Conservation (phyloP, 768 basidiomycete genomes). For the Podaxis sp. region DNA sequence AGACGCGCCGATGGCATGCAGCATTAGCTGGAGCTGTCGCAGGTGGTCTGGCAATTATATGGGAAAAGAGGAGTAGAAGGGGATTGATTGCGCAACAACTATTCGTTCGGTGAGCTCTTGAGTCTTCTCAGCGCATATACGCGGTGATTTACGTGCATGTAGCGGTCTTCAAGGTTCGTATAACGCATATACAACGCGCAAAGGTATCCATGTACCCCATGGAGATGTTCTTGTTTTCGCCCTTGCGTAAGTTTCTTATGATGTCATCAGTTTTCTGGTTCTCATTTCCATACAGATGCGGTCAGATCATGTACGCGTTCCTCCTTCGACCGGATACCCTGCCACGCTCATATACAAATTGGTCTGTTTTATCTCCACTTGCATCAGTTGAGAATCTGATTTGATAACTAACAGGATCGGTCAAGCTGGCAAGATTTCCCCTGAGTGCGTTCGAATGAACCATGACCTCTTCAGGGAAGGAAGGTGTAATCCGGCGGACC, state of each 20-base stretch:
- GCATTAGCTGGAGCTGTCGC: conserved; percentile 75
- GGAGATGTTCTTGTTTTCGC: conserved; percentile 84
- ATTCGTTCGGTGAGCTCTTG: conserved; percentile 70
- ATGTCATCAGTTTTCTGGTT: background rate
- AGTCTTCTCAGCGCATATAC: background rate
- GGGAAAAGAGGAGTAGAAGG: conserved; percentile 68
- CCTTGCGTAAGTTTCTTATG: conserved; percentile 47
- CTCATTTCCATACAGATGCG: conserved; percentile 47
- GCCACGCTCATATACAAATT: conserved; percentile 69
- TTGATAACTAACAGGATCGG: conserved; percentile 52
- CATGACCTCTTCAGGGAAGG: conserved; percentile 56
- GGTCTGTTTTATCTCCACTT: conserved; percentile 41
- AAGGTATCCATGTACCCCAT: conserved; percentile 71
- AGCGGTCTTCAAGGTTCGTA: conserved; percentile 91
- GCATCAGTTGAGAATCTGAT: background rate
- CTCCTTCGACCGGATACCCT: conserved; percentile 81
- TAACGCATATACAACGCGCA: conserved; percentile 70
- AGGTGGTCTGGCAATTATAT: conserved; percentile 70
- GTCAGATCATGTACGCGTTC: conserved; percentile 83
- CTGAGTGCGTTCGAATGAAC: conserved; percentile 60
- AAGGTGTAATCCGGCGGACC: conserved; percentile 48
- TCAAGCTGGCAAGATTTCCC: conserved; percentile 62
- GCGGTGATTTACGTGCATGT: background rate
- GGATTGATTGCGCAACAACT: conserved; percentile 79
- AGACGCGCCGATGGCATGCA: conserved; percentile 75